These are phyloP conservation scores for Rhizoclosmatium sp. DNA, from an alignment of 192 early-diverging fungal genomes.

Conservation along the genomic window DNA sequence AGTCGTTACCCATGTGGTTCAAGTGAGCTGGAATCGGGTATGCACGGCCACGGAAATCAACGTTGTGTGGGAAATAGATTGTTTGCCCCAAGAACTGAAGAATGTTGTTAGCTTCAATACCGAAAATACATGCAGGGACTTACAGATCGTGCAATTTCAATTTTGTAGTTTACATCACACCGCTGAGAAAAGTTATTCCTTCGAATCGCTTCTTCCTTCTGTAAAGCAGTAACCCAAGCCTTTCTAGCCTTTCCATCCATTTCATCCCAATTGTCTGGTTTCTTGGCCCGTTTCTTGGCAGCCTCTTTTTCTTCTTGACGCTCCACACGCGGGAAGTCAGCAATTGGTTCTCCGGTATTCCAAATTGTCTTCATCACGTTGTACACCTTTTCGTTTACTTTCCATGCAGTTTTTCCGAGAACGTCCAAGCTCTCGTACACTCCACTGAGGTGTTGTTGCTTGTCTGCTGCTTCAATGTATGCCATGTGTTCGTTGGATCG, in stretches of 20 bases:
- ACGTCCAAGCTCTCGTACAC: slow-evolving; percentile 85
- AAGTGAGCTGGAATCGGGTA: slow-evolving; percentile 96
- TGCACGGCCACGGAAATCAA: slow-evolving; percentile 97
- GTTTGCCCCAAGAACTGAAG: slow-evolving; percentile 79
- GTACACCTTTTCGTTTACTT: slow-evolving; percentile 84
- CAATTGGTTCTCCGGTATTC: slow-evolving; percentile 75
- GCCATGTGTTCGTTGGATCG: slow-evolving; percentile 75
- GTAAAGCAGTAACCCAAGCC: slow-evolving; percentile 46
- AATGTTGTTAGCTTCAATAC: not conserved
- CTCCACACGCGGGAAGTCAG: slow-evolving; percentile 71
- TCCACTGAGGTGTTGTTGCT: slow-evolving; percentile 69
- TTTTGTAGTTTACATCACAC: slow-evolving; percentile 93
- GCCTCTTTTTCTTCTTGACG: slow-evolving; percentile 29
- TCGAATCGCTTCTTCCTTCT: slow-evolving; percentile 51
- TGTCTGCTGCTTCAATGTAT: slow-evolving; percentile 82
- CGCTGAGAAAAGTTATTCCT: slow-evolving; percentile 79
- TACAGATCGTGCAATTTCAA: slow-evolving; percentile 92
- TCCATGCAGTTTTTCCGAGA: slow-evolving; percentile 87
- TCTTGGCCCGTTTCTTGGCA: slow-evolving; percentile 30
- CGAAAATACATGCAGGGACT: slow-evolving; percentile 13
- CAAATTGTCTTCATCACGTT: slow-evolving; percentile 83
- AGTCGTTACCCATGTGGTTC: slow-evolving; percentile 96
- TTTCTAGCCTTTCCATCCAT: slow-evolving; percentile 52
- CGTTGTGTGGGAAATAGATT: slow-evolving; percentile 97
- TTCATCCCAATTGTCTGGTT: slow-evolving; percentile 65